Evolutionary conservation across 176 grass and related monocot genomes (phyloP).

Genomic region (bread wheat (Triticum aestivum)): DNA sequence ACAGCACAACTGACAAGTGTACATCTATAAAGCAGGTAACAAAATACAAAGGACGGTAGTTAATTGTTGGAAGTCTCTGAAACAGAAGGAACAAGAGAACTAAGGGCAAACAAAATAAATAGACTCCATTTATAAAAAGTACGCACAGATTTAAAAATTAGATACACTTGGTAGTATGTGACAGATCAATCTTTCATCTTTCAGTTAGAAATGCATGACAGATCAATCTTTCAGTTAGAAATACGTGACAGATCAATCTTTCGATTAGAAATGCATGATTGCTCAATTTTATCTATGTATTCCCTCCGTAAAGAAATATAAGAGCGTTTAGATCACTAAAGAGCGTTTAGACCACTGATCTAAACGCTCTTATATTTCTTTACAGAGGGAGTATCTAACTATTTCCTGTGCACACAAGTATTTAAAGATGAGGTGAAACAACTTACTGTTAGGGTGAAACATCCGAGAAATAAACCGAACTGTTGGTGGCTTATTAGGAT

Average conservation of each 20-base stretch:
- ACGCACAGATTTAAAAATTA: not conserved
- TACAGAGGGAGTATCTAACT: not conserved
- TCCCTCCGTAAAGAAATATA: no score
- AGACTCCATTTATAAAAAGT: not conserved
- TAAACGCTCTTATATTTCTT: no score
- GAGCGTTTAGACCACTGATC: no score
- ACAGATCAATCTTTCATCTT: not conserved
- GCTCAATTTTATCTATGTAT: not conserved
- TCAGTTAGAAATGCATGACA: no score
- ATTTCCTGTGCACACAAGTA: not conserved
- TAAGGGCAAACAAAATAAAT: not conserved
- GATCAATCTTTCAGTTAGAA: no score
- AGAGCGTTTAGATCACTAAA: no score
- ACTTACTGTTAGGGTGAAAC: slow-evolving; percentile 52
- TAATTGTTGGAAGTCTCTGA: not conserved
- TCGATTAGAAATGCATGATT: no score
- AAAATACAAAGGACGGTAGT: not conserved
- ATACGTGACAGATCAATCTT: no score
- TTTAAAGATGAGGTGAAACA: slow-evolving; percentile 7
- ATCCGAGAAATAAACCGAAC: slow-evolving; percentile 53
- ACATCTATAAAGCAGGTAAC: slow-evolving; percentile 6
- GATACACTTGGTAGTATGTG: not conserved
- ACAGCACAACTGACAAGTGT: not conserved
- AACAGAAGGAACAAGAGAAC: not conserved
- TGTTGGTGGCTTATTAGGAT: slow-evolving; percentile 49